These are phyloP conservation scores for Sisymbrium altissimum DNA, from an alignment of 345 rosid species.

Conservation along the genomic window DNA sequence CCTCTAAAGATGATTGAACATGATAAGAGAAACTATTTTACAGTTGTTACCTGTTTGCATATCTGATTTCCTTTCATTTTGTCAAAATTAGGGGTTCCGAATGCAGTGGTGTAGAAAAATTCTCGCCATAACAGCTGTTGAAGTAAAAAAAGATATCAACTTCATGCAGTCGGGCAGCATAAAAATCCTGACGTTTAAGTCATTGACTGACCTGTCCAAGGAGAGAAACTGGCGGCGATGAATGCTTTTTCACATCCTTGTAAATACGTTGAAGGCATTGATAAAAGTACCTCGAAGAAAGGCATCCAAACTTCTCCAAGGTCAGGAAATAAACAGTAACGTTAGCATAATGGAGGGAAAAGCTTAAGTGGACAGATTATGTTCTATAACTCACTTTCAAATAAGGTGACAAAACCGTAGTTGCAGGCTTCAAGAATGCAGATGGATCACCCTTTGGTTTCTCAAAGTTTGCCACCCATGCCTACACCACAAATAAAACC, in stretches of 20 bases:
- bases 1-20: background rate
- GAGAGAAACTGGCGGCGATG: slow-evolving; percentile 93
- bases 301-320: slow-evolving; percentile 87
- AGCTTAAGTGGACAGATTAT: background rate
- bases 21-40: background rate
- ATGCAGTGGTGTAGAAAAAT: slow-evolving; percentile 84
- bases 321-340: slow-evolving; percentile 5
- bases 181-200: background rate
- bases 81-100: slow-evolving; percentile 85
- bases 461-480: slow-evolving; percentile 94
- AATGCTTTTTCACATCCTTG: slow-evolving; percentile 58
- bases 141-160: slow-evolving; percentile 19
- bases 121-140: slow-evolving; percentile 86
- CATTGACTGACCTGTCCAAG: slow-evolving; percentile 69
- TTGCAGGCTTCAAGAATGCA: slow-evolving; percentile 77
- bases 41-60: slow-evolving; percentile 75
- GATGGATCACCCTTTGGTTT: slow-evolving; percentile 97
- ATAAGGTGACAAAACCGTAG: slow-evolving; percentile 88
- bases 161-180: background rate
- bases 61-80: slow-evolving; percentile 74
- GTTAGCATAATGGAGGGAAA: background rate
- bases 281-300: slow-evolving; percentile 91
- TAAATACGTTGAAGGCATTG: slow-evolving; percentile 69
- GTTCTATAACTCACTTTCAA: slow-evolving; percentile 68
- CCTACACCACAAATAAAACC: slow-evolving; percentile 38